Conservation (phyloP, 495 filamentous ascomycete genomes). For the Paragyromitra xinjiangensis region DNA sequence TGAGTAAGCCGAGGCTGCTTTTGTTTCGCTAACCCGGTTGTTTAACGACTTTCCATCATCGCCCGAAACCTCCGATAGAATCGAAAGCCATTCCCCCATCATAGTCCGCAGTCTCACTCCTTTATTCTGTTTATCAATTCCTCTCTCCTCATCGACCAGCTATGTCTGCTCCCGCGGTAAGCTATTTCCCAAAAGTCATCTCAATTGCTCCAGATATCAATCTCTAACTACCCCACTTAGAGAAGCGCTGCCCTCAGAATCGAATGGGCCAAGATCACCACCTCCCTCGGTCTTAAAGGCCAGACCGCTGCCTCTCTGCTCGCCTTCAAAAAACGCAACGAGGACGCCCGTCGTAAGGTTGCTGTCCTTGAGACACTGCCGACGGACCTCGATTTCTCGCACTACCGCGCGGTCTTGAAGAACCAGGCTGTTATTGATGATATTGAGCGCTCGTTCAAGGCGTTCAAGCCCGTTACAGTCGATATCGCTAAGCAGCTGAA, state of each 20-base stretch:
- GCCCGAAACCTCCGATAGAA: neutral
- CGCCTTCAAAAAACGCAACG: slow-evolving; percentile 99
- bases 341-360: slow-evolving; percentile 94
- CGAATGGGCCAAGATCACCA: slow-evolving; percentile 93
- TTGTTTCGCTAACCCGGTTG: slow-evolving; percentile 31
- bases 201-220: neutral
- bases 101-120: neutral
- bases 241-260: slow-evolving; percentile 98
- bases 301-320: slow-evolving; percentile 88
- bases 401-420: slow-evolving; percentile 91
- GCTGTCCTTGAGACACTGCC: slow-evolving; percentile 78
- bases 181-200: neutral
- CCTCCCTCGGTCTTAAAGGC: slow-evolving; percentile 93
- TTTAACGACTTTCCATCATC: slow-evolving; percentile 37
- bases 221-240: slow-evolving; percentile 62
- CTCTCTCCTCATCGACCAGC: slow-evolving; percentile 22
- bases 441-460: slow-evolving; percentile 91
- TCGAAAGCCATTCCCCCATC: neutral
- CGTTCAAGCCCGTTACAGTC: slow-evolving; percentile 89
- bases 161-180: slow-evolving; percentile 55
- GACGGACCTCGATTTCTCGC: slow-evolving; percentile 85
- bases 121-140: slow-evolving; percentile 4
- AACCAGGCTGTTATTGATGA: slow-evolving; percentile 94
- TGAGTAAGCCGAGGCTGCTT: slow-evolving; percentile 33
- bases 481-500: slow-evolving; percentile 91